A percentile compares a stretch with the other conserved stretches of the same genome.
Conservation (phyloP, 306 rosid species). For the Vigna hirtella region DNA sequence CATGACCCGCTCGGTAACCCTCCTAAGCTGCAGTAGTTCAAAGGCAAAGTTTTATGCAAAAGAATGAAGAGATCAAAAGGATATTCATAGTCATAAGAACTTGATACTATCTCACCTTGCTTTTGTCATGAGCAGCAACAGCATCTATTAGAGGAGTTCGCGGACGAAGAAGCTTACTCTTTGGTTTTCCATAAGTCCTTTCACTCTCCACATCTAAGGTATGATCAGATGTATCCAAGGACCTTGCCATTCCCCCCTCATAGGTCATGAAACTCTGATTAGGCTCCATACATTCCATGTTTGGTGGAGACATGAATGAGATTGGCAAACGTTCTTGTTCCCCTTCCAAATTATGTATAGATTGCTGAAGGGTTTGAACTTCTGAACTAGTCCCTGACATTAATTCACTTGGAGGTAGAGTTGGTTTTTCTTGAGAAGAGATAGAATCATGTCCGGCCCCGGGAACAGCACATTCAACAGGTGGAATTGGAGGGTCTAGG, state of each 20-base stretch:
- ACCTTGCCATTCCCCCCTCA: slow-evolving; percentile 59
- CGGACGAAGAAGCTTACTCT: slow-evolving; percentile 84
- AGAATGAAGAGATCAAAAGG: slow-evolving; percentile 41
- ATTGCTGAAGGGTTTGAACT: slow-evolving; percentile 26
- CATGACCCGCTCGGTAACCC: slow-evolving; percentile 73
- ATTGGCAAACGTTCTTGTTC: slow-evolving; percentile 46
- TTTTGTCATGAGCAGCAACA: slow-evolving; percentile 93
- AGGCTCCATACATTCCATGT: slow-evolving; percentile 53
- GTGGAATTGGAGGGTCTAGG: slow-evolving; percentile 43
- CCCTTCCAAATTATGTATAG: slow-evolving; percentile 50
- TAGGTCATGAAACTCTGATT: slow-evolving; percentile 46
- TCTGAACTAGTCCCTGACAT: slow-evolving; percentile 46
- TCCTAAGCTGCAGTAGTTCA: slow-evolving; percentile 79
- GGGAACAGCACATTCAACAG: slow-evolving; percentile 44
- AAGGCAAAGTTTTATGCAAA: slow-evolving; percentile 41
- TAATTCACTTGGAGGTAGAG: slow-evolving; percentile 50
- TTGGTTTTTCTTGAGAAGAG: slow-evolving; percentile 36
- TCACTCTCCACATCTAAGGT: slow-evolving; percentile 61
- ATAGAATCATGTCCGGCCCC: slow-evolving; percentile 43
- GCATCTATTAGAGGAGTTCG: slow-evolving; percentile 95
- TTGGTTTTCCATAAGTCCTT: slow-evolving; percentile 60
- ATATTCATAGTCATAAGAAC: slow-evolving; percentile 31
- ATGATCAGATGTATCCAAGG: slow-evolving; percentile 50
- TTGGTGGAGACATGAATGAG: slow-evolving; percentile 47
- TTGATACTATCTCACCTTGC: slow-evolving; percentile 70